Evolutionary conservation across 352 stramenopile genomes (phyloP), one percentile per base, ranked within the genome.

Genomic region (Globisporangium perplexum): DNA sequence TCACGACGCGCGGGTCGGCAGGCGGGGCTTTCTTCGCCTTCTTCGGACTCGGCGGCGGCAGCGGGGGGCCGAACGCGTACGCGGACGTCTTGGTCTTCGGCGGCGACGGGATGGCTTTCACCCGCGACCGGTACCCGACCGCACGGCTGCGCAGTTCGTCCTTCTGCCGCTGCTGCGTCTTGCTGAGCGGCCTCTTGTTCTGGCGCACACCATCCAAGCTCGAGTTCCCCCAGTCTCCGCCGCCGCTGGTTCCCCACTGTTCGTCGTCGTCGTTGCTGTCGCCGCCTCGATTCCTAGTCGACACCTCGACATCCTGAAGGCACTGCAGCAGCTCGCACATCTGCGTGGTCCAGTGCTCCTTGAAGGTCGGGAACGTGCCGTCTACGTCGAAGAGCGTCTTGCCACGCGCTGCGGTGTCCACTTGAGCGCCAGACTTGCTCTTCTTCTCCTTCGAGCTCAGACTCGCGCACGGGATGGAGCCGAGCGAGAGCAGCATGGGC

Each of bases 131-230:
- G 47, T 81, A 82, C 0, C 63, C 72, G 23, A 88, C 55, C 5
- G 72, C 71, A n/a, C 70, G 72, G 53, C 77, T 89, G 46, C 83
- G 67, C 3, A 85, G 57, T 55, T 89, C 79, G 31, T 93, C 83
- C 46, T 77, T 82, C 31, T 84, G 68, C 12, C 75, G 72, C 39
- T 93, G 83, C 26, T 87, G 63, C 22, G 81, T 65, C 43, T 78
- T 65, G 30, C 65, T 86, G 0, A 84, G 53, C 4, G 52, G 60
- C 17, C 76, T 83, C 1, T 41, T 36, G 18, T 67, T 69, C 0
- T 55, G 60, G 12, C 47, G 51, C 4, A 65, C 55, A 17, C 65
- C 57, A 18, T 26, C 47, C 2, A 54, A 48, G 5, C 42, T 24
- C 18, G 75, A 62, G 14, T 50, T 56, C 17, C 71, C 64, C 14